Conservation (phyloP, 164 flowering plant species). For the Aristolochia fimbriata region DNA sequence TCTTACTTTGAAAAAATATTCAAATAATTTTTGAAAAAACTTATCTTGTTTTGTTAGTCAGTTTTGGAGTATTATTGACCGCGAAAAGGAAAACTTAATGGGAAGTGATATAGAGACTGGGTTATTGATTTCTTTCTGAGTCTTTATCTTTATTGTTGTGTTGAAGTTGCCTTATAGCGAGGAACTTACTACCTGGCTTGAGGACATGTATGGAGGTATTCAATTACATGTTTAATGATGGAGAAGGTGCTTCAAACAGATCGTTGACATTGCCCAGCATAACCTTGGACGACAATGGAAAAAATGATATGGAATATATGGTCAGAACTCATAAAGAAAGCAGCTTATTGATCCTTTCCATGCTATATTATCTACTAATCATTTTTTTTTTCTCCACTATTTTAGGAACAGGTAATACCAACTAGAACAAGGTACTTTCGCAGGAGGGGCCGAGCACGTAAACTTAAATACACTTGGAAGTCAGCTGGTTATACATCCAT, state of each 20-base stretch:
- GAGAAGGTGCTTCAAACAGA: slow-evolving; percentile 19
- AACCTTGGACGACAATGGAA: slow-evolving; percentile 40
- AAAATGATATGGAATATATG: slow-evolving; percentile 19
- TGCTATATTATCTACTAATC: neutral
- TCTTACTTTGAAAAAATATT: too few relatives aligned
- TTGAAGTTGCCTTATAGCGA: slow-evolving; percentile 89
- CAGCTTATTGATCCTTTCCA: neutral
- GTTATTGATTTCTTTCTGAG: neutral
- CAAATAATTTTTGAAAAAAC: neutral
- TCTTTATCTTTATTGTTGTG: neutral
- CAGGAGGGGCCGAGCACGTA: slow-evolving; percentile 70
- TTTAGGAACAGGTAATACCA: slow-evolving; percentile 55
- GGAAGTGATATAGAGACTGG: neutral
- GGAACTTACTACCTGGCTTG: slow-evolving; percentile 84
- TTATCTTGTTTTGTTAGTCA: too few relatives aligned
- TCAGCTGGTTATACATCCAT: slow-evolving; percentile 84
- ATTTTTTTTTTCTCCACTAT: neutral
- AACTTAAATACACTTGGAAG: slow-evolving; percentile 83
- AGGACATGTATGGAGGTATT: slow-evolving; percentile 91
- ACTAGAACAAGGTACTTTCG: slow-evolving; percentile 59
- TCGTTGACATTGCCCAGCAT: slow-evolving; percentile 29
- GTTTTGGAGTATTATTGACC: too few relatives aligned
- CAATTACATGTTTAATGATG: slow-evolving; percentile 57
- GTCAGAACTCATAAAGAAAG: slow-evolving; percentile 17
- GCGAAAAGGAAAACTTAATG: neutral